A percentile compares a stretch with the other conserved stretches of the same genome.
Conservation (phyloP, 192 early-diverging fungal species). For the Piromyces finnis region DNA sequence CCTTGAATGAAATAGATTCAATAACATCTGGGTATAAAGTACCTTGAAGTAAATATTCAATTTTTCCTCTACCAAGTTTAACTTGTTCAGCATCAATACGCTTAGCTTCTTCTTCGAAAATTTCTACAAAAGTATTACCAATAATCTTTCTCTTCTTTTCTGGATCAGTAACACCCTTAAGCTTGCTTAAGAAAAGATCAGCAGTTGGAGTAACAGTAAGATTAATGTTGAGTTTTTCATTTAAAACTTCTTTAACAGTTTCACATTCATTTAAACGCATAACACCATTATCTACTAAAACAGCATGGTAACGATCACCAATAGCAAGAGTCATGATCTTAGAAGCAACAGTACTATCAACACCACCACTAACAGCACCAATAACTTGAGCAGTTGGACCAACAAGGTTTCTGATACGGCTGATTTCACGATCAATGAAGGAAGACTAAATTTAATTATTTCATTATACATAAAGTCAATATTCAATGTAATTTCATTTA, state of each 20-base stretch:
- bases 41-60: slow-evolving; percentile 92
- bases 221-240: slow-evolving; percentile 88
- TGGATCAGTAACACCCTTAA: slow-evolving; percentile 86
- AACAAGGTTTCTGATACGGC: slow-evolving; percentile 75
- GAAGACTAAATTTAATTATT: slow-evolving; percentile 14
- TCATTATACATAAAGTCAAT: too few relatives aligned
- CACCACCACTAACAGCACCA: slow-evolving; percentile 93
- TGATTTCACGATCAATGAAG: slow-evolving; percentile 96
- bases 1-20: slow-evolving; percentile 97
- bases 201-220: slow-evolving; percentile 77
- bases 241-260: slow-evolving; percentile 62
- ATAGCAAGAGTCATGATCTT: slow-evolving; percentile 93
- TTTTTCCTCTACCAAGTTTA: slow-evolving; percentile 50
- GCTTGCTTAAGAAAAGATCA: slow-evolving; percentile 61
- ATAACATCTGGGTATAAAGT: slow-evolving; percentile 98
- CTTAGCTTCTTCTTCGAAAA: slow-evolving; percentile 85
- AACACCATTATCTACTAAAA: slow-evolving; percentile 95
- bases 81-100: slow-evolving; percentile 65
- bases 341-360: slow-evolving; percentile 91
- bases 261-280: slow-evolving; percentile 95
- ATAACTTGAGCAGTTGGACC: slow-evolving; percentile 84
- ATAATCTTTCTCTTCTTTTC: slow-evolving; percentile 98
- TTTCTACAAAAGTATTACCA: slow-evolving; percentile 96
- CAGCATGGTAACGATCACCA: slow-evolving; percentile 85
- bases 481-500: too few relatives aligned